Conservation (phyloP, 2,329 filamentous ascomycete species). For the Helicocarpus griseus region DNA sequence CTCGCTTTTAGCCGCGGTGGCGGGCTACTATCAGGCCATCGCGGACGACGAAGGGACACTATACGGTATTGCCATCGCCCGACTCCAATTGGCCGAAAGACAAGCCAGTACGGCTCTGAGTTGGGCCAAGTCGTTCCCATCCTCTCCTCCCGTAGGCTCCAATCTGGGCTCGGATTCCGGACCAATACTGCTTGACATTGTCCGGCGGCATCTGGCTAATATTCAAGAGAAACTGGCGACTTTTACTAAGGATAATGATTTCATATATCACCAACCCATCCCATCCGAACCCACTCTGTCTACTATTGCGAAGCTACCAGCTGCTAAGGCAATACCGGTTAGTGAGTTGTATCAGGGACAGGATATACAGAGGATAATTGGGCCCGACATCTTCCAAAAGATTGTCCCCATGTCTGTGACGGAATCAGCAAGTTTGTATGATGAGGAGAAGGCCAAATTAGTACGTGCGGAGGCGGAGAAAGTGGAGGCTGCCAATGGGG, state of each 20-base stretch:
- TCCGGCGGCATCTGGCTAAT: constrained; percentile 69
- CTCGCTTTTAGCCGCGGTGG: constrained; percentile 70
- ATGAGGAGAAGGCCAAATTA: constrained; percentile 96
- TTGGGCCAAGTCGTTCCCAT: constrained; percentile 69
- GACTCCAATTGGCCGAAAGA: constrained; percentile 70
- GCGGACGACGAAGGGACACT: constrained; percentile 83
- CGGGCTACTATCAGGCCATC: constrained; percentile 87
- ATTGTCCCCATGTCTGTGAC: constrained; percentile 95
- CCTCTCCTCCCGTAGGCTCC: constrained; percentile 65
- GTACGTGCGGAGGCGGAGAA: constrained; percentile 88
- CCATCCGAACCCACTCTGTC: constrained; percentile 74
- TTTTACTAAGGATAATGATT: constrained; percentile 87
- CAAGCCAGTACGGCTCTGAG: constrained; percentile 70
- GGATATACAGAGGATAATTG: constrained; percentile 93
- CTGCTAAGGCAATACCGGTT: constrained; percentile 93
- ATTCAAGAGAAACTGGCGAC: constrained; percentile 73
- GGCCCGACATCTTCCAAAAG: constrained; percentile 91
- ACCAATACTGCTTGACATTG: constrained; percentile 62
- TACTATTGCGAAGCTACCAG: constrained; percentile 79
- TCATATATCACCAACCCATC: constrained; percentile 91
- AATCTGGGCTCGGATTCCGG: constrained; percentile 78
- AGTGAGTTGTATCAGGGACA: constrained; percentile 94
- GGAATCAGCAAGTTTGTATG: constrained; percentile 91
- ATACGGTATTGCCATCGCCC: constrained; percentile 74
- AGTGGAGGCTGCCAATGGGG: constrained; percentile 83